Evolutionary conservation across 2,329 filamentous ascomycete species (phyloP), one percentile per base, ranked within the genome.

Genomic region (Ophiostoma australiae): DNA sequence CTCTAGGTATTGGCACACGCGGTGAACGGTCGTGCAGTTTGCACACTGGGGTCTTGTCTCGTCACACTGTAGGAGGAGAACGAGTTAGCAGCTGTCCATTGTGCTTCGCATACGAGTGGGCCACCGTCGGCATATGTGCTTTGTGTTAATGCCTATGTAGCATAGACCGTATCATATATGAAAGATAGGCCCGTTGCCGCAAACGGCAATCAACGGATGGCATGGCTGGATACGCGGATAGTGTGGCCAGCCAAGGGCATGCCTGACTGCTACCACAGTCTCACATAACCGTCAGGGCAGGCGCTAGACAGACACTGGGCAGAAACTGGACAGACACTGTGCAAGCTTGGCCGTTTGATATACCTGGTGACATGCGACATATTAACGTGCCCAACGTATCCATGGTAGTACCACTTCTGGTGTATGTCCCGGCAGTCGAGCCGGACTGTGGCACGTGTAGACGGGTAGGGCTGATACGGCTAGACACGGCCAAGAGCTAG

Each of bases 31-130:
- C 5, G 73, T 73, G 71, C 78, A 78, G 71, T 78, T 78, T 39
- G 76, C 74, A 68, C 77, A 79, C 35, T 74, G 72, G 15, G 77
- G 77, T 8, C 77, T 74, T 2, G 76, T 75, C 70, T 79, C 77
- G 70, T 79, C 78, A 69, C 78, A 79, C 77, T 78, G 41, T 65
- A 48, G 10, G 39, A 23, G 37, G 13, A 48, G 66, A 41, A 67
- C n/a, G 39, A 33, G 13, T 27, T n/a, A 67, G 66, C 23, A 41
- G 10, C 2, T 33, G 52, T 58, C 7, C 20, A 23, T 17, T 17
- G 39, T 41, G 63, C 23, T 35, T 20, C 11, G 11, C 1, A 17
- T 20, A 31, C n/a, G 20, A 65, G 61, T 37, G 61, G 61, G 17
- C 23, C 52, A 58, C 27, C 8, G 15, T 27, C 52, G n/a, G 52